Evolutionary conservation across 1,284 basidiomycete species (phyloP).

Genomic region (Meira nashicola): DNA sequence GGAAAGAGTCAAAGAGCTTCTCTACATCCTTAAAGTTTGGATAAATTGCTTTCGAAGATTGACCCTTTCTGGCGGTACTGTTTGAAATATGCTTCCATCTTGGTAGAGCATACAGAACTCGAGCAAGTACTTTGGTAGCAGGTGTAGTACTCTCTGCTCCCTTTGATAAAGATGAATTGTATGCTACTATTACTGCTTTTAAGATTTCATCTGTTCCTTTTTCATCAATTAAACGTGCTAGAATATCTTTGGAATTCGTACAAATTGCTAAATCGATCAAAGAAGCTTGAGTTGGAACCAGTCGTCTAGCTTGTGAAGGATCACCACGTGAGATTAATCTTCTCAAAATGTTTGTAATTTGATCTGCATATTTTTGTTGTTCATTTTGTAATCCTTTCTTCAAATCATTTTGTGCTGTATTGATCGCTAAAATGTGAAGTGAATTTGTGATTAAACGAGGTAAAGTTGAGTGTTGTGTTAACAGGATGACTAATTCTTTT

Average conservation of each 20-base stretch:
- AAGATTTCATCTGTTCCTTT: background rate
- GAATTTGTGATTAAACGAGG: background rate
- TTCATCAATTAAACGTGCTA: background rate
- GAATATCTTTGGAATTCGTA: background rate
- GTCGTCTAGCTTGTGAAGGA: background rate
- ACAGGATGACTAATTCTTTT: background rate
- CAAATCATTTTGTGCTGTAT: background rate
- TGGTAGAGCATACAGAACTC: background rate
- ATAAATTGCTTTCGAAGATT: background rate
- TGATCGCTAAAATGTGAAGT: background rate
- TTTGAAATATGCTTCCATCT: background rate
- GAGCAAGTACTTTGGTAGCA: background rate
- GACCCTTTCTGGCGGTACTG: background rate
- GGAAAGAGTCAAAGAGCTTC: background rate
- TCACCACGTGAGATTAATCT: background rate
- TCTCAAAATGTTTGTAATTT: background rate
- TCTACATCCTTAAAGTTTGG: background rate
- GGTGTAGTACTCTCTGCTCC: background rate
- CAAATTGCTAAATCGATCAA: background rate
- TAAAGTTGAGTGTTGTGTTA: conserved; percentile 3
- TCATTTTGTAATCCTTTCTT: background rate
- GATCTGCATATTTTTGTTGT: background rate
- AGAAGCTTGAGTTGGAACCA: background rate
- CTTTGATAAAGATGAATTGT: too few relatives aligned
- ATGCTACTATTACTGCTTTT: background rate